Evolutionary conservation across 352 stramenopile genomes (phyloP).

Genomic region (Phytophthora pistaciae): DNA sequence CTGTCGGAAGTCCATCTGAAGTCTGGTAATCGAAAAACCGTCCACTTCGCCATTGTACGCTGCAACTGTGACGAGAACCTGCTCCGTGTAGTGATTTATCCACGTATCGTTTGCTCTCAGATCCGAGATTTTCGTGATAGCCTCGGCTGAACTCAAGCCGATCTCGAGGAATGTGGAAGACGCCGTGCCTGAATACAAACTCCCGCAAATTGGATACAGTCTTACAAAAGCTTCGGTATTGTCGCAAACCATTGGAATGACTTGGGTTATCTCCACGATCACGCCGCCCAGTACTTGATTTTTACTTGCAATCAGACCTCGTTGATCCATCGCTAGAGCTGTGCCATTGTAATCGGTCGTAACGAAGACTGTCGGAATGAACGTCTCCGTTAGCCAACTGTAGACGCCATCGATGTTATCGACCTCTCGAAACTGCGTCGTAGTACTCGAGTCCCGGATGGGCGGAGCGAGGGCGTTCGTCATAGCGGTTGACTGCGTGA

Average conservation of each 20-base stretch:
- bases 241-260: neutral
- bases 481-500: too few species aligned
- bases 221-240: neutral
- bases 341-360: constrained; percentile 49
- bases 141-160: neutral
- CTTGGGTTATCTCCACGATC: neutral
- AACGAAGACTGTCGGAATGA: constrained; percentile 48
- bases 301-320: constrained; percentile 22
- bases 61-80: neutral
- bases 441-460: constrained; percentile 16
- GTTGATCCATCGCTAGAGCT: constrained; percentile 32
- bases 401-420: constrained; percentile 37
- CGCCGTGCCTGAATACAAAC: too few species aligned
- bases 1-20: neutral
- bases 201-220: neutral
- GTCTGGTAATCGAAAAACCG: neutral
- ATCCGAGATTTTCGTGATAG: neutral
- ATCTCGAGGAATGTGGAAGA: neutral
- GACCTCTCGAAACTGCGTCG: constrained; percentile 52
- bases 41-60: neutral
- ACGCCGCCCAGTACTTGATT: constrained; percentile 45
- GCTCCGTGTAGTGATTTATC: neutral
- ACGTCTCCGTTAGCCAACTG: constrained; percentile 45
- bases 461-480: too few species aligned
- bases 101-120: neutral